Evolutionary conservation across 495 filamentous ascomycete species (phyloP), one percentile per base, ranked within the genome.

Genomic region (Tuber umbilicatum): DNA sequence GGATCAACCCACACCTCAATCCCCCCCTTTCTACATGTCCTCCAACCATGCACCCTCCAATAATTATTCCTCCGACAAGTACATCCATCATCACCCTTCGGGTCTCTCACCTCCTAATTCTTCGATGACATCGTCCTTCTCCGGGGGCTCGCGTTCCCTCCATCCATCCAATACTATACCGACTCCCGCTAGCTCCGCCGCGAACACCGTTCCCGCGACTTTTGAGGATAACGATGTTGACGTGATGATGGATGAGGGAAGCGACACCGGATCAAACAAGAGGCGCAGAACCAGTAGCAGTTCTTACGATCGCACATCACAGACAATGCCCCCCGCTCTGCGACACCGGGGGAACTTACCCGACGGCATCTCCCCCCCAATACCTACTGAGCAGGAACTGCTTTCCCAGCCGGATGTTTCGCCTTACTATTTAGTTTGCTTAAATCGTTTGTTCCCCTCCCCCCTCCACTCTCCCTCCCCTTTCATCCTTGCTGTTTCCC

Each of bases 131-230:
- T 77, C 76, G 17, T 76, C 76, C 27, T 78, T 78, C 75, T 69
- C 76, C 39, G 73, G 68, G 55, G 72, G 69, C 68, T 74, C 77
- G 40, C 74, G 71, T 60, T 82, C 84, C 47, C 78, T 72, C 45
- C 73, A 72, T 37, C 73, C 75, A 31, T 76, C 74, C 68, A 83
- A 83, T 42, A 80, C 83, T 31, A 83, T 85, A 31, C 84, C 85
- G 39, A 87, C 86, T 2, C 86, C 86, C 31, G 81, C 83, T 14
- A 86, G 83, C 72, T 84, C 83, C 68, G 79, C 82, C 47, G 75
- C 84, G 37, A 83, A 83, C 47, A 77, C 78, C 19, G 76, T 74
- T 35, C 76, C 77, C 39, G 80, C 77, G 68, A 74, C 81, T 37
- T 82, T 79, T 60, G 78, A 81, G 41, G 83, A 85, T 68, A 79